phyloP scores from a whole-genome alignment of 2,329 filamentous ascomycete genomes.

The Xylaria sp. region DNA sequence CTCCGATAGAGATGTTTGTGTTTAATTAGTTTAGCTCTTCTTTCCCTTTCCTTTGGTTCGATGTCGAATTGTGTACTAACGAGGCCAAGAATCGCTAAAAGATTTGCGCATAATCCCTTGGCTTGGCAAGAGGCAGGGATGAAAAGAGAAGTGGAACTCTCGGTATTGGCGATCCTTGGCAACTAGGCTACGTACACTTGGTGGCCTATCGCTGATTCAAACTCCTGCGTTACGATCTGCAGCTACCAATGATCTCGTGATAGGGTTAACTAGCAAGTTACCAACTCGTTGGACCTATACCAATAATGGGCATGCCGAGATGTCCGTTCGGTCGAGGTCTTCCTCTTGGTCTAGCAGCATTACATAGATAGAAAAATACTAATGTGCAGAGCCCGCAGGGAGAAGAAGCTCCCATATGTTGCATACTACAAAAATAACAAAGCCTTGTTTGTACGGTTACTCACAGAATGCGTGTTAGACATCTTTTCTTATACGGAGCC shows the following conservation, averaged over 20 bases:
- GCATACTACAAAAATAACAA: neutral
- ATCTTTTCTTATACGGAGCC: neutral
- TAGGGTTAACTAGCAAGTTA: slow-evolving; percentile 12
- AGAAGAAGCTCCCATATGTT: neutral
- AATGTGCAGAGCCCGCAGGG: neutral
- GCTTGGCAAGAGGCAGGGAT: neutral
- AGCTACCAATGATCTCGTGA: slow-evolving; percentile 19
- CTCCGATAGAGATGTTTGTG: neutral
- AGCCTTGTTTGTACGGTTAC: neutral
- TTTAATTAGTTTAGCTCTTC: neutral
- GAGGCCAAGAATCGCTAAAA: neutral
- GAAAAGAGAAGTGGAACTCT: neutral
- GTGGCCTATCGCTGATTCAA: neutral
- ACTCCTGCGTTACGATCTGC: slow-evolving; percentile 19
- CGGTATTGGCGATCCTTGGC: neutral
- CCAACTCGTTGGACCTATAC: slow-evolving; percentile 16
- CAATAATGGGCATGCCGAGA: neutral
- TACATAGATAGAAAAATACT: too few relatives aligned
- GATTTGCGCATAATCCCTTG: slow-evolving; percentile 5
- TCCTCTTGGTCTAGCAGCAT: neutral
- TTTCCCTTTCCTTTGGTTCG: neutral
- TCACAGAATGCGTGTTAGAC: too few relatives aligned
- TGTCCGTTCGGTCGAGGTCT: neutral
- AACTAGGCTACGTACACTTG: neutral
- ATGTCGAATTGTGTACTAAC: neutral